A percentile compares a stretch with the other conserved stretches of the same genome.
Evolutionary conservation across 2,329 filamentous ascomycete genomes (phyloP).

Genomic region (Cercospora sojina): DNA sequence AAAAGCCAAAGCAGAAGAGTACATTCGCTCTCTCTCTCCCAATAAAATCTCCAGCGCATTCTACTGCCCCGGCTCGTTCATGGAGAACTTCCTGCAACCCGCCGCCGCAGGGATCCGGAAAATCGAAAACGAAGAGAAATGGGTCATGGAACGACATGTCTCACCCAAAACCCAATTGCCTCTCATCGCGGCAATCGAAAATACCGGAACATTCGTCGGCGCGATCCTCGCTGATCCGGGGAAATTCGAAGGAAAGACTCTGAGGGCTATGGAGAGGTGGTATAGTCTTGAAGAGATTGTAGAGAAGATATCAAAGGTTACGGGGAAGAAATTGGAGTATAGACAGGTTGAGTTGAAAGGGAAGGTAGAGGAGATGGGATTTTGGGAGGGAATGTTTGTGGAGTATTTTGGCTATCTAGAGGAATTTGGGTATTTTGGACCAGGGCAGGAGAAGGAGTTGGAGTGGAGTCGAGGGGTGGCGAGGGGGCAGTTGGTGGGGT

Average conservation of each 20-base stretch:
- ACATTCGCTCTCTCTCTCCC: slow-evolving; percentile 43
- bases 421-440: slow-evolving; percentile 42
- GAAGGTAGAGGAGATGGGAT: slow-evolving; percentile 3
- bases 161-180: slow-evolving; percentile 16
- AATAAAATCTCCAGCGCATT: slow-evolving; percentile 18
- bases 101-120: background rate
- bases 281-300: slow-evolving; percentile 24
- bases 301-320: slow-evolving; percentile 15
- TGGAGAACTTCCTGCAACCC: slow-evolving; percentile 23
- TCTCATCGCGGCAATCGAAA: slow-evolving; percentile 21
- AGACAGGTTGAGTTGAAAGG: slow-evolving; percentile 15
- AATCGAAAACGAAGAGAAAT: slow-evolving; percentile 9
- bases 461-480: slow-evolving; percentile 35
- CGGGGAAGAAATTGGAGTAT: slow-evolving; percentile 23
- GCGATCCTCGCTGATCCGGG: slow-evolving; percentile 26
- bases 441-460: slow-evolving; percentile 36
- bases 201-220: slow-evolving; percentile 30
- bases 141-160: slow-evolving; percentile 15
- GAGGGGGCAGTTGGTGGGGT: slow-evolving; percentile 37
- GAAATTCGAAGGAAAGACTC: slow-evolving; percentile 21
- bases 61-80: slow-evolving; percentile 25
- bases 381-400: slow-evolving; percentile 13
- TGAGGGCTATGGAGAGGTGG: slow-evolving; percentile 20
- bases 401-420: slow-evolving; percentile 29
- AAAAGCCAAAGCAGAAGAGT: slow-evolving; percentile 38